Conservation (phyloP, 148 eudicot genomes). For the Amaranthus hypochondriacus region DNA sequence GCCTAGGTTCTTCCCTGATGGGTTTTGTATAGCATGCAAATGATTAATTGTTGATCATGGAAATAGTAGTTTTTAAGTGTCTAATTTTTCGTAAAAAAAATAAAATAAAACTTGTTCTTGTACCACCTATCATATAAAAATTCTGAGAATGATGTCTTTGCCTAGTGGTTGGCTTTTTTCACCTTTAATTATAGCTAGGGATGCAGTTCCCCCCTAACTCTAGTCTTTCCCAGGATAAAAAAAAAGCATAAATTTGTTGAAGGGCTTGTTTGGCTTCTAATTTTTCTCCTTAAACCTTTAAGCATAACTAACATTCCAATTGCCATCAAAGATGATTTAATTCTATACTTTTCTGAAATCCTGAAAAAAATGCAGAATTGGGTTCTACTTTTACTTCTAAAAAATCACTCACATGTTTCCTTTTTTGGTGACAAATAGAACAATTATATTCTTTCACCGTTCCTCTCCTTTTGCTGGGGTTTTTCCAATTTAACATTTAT, state of each 20-base stretch:
- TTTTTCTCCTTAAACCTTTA: neutral
- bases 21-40: constrained; percentile 6
- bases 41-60: neutral
- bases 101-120: neutral
- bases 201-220: too few species aligned
- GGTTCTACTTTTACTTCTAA: too few species aligned
- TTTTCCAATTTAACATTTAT: neutral
- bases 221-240: too few species aligned
- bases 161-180: too few species aligned
- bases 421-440: neutral
- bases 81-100: too few species aligned
- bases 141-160: too few species aligned
- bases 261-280: neutral
- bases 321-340: neutral
- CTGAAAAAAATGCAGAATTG: too few species aligned
- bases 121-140: neutral
- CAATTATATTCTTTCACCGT: neutral
- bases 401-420: neutral
- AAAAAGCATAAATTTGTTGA: too few species aligned
- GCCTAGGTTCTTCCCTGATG: neutral
- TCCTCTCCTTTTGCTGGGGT: neutral
- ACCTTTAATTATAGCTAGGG: too few species aligned
- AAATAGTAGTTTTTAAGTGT: neutral
- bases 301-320: too few species aligned
- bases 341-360: neutral